A percentile compares a stretch with the other conserved stretches of the same genome.
Conservation (phyloP, 23 red algal genomes). For the Gracilaria caudata region DNA sequence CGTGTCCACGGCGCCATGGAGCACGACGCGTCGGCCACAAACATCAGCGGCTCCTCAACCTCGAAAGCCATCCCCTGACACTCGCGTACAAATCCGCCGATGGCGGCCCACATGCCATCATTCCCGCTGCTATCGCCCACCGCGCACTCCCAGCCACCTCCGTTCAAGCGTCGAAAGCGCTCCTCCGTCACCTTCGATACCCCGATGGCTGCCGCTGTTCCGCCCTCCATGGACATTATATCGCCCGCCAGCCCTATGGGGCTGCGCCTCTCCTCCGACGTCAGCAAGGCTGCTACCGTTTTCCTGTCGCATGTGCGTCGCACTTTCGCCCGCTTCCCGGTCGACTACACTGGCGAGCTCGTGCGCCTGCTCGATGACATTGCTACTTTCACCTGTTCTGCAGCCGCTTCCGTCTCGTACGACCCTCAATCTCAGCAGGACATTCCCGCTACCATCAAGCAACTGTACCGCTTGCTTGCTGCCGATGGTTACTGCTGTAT, state of each 20-base stretch:
- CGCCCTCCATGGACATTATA: slow-evolving; percentile 62
- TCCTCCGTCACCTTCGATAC: slow-evolving; percentile 2
- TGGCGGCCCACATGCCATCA: background rate
- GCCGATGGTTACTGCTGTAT: slow-evolving; percentile 98
- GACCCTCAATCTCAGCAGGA: slow-evolving; percentile 28
- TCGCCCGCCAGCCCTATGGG: slow-evolving; percentile 82
- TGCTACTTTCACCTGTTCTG: slow-evolving; percentile 74
- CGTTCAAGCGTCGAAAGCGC: slow-evolving; percentile 8
- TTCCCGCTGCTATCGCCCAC: slow-evolving; percentile 43
- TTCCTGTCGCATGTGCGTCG: slow-evolving; percentile 94
- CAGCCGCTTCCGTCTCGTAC: slow-evolving; percentile 77
- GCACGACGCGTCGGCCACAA: slow-evolving; percentile 12
- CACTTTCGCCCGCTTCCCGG: slow-evolving; percentile 77
- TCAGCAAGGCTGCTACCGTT: slow-evolving; percentile 81
- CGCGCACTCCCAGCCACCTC: slow-evolving; percentile 21
- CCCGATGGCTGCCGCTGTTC: slow-evolving; percentile 26
- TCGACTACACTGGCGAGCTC: slow-evolving; percentile 94
- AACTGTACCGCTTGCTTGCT: slow-evolving; percentile 84
- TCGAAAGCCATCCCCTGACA: background rate
- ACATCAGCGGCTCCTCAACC: background rate
- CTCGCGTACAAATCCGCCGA: background rate
- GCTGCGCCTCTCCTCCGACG: slow-evolving; percentile 66
- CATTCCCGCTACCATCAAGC: slow-evolving; percentile 63
- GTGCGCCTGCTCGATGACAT: slow-evolving; percentile 98
- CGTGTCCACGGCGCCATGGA: slow-evolving; percentile 19